Evolutionary conservation across 768 basidiomycete genomes (phyloP).

Genomic region (Daedaleopsis nitida): DNA sequence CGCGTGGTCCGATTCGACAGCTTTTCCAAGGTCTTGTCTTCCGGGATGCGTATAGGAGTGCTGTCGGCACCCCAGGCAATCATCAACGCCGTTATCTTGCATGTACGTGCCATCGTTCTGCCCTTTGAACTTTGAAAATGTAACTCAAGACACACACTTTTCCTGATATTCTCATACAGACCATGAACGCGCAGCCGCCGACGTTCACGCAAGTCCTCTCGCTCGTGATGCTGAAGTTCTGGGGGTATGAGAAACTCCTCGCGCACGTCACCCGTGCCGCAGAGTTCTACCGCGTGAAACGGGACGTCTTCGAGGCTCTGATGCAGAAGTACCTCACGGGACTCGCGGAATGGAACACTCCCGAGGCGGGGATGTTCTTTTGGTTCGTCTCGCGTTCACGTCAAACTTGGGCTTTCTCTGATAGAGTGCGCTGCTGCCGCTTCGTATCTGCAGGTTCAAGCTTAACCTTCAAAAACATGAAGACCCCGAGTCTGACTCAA

Average conservation of each 20-base stretch:
- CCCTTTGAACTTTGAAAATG: neutral
- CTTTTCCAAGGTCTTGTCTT: slow-evolving; percentile 79
- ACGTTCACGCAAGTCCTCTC: slow-evolving; percentile 66
- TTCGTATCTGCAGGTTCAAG: neutral
- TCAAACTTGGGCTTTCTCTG: neutral
- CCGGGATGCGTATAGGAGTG: slow-evolving; percentile 82
- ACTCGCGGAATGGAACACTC: slow-evolving; percentile 70
- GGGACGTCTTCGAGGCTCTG: slow-evolving; percentile 77
- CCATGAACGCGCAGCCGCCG: slow-evolving; percentile 62
- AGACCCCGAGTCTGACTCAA: neutral
- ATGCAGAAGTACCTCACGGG: slow-evolving; percentile 77
- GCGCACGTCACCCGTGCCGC: slow-evolving; percentile 69
- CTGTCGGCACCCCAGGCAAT: slow-evolving; percentile 73
- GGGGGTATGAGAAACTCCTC: slow-evolving; percentile 79
- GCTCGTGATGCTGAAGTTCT: slow-evolving; percentile 56
- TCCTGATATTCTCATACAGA: slow-evolving; percentile 40
- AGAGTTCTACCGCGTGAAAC: slow-evolving; percentile 68
- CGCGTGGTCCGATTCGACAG: slow-evolving; percentile 89
- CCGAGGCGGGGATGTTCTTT: slow-evolving; percentile 55
- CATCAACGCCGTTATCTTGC: slow-evolving; percentile 66
- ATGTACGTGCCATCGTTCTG: slow-evolving; percentile 46
- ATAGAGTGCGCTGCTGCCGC: neutral
- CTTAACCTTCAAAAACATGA: no score
- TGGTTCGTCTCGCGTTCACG: no score
- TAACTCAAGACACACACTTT: neutral